Evolutionary conservation across 1,284 basidiomycete genomes (phyloP).

Genomic region (Malassezia vespertilionis): DNA sequence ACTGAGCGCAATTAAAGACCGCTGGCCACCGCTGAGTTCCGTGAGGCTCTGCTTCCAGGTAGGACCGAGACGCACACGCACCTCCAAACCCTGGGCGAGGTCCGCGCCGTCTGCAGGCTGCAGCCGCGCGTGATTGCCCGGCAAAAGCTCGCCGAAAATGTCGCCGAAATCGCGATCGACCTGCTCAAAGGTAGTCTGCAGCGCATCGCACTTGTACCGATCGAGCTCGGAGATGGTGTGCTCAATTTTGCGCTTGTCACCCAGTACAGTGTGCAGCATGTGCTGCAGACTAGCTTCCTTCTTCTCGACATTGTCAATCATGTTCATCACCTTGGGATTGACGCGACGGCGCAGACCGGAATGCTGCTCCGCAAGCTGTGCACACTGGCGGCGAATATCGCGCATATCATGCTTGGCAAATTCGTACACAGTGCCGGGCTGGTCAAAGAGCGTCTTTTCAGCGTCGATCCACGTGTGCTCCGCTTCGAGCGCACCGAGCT

Average conservation of each 20-base stretch:
- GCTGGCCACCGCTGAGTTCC: slow-evolving; percentile 90
- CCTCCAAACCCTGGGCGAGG: slow-evolving; percentile 85
- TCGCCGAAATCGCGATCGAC: slow-evolving; percentile 85
- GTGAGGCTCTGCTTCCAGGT: slow-evolving; percentile 98
- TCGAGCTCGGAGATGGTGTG: slow-evolving; percentile 87
- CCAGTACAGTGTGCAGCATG: slow-evolving; percentile 77
- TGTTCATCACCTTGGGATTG: slow-evolving; percentile 87
- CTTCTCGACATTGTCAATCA: slow-evolving; percentile 97
- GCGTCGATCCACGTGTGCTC: slow-evolving; percentile 77
- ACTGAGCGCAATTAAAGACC: slow-evolving; percentile 88
- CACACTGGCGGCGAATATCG: slow-evolving; percentile 59
- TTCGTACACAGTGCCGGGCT: slow-evolving; percentile 69
- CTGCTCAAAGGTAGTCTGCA: slow-evolving; percentile 89
- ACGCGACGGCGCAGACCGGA: slow-evolving; percentile 86
- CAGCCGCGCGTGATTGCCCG: slow-evolving; percentile 90
- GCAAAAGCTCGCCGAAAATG: slow-evolving; percentile 89
- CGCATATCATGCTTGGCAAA: slow-evolving; percentile 64
- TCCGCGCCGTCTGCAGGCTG: slow-evolving; percentile 87
- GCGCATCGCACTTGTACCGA: slow-evolving; percentile 81
- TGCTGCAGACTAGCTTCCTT: slow-evolving; percentile 74
- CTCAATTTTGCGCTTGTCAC: slow-evolving; percentile 93
- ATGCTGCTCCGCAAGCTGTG: slow-evolving; percentile 68
- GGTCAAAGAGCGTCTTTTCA: slow-evolving; percentile 80
- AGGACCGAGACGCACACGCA: slow-evolving; percentile 83
- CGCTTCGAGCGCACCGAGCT: slow-evolving; percentile 57